A percentile compares a stretch with the other conserved stretches of the same genome.
These are phyloP conservation scores for Solanum bulbocastanum DNA, from an alignment of 257 asterid genomes.

Conservation along the genomic window DNA sequence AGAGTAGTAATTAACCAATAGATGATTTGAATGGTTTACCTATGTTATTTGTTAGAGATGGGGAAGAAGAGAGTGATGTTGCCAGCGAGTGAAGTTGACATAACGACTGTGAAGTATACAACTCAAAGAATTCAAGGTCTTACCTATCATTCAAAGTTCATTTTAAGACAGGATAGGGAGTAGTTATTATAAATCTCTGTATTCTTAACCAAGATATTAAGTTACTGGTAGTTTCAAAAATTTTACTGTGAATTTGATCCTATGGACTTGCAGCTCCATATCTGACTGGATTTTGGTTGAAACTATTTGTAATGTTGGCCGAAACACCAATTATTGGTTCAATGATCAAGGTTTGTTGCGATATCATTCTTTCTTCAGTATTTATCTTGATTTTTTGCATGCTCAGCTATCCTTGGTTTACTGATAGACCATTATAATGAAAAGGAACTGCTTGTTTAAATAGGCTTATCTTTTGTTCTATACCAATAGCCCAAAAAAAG, in stretches of 20 bases:
- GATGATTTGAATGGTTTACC: not conserved
- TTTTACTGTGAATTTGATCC: not conserved
- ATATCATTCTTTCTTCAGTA: not conserved
- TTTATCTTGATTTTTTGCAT: not conserved
- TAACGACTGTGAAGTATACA: constrained; percentile 48
- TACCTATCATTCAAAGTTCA: not conserved
- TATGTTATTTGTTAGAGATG: constrained; percentile 16
- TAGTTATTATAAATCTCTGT: not conserved
- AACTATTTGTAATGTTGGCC: constrained; percentile 46
- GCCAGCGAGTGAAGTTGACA: constrained; percentile 70
- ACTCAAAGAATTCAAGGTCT: constrained; percentile 54
- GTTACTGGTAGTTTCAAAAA: not conserved
- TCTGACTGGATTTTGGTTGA: constrained; percentile 66
- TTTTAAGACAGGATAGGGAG: not conserved
- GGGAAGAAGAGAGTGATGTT: constrained; percentile 73
- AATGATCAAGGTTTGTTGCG: constrained; percentile 48
- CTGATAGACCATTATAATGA: not conserved
- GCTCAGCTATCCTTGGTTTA: not conserved
- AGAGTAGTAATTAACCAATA: not conserved
- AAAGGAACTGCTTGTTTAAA: not conserved
- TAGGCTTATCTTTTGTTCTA: not conserved
- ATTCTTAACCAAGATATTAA: not conserved
- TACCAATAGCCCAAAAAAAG: not conserved
- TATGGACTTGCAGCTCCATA: constrained; percentile 67
- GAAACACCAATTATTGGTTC: constrained; percentile 69